phyloP scores from a whole-genome alignment of 441 rosid genomes.

The Gossypium schwendimanii region DNA sequence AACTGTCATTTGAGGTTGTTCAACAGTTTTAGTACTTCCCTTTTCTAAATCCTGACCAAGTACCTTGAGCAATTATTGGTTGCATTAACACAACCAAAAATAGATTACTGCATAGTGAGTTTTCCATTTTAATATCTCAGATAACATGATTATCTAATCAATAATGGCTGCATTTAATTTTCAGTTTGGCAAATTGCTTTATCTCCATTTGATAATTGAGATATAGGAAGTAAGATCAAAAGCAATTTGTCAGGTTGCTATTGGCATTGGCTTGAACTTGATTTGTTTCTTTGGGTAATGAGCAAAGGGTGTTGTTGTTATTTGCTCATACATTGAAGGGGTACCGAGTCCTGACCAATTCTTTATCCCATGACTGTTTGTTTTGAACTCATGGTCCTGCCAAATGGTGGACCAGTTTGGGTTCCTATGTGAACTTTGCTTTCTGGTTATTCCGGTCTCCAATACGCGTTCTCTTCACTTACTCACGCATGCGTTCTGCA shows the following conservation, averaged over 20 bases:
- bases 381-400: constrained; percentile 10
- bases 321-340: background rate
- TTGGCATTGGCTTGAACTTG: background rate
- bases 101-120: background rate
- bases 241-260: constrained; percentile 1
- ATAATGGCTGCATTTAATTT: background rate
- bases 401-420: constrained; percentile 16
- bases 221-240: background rate
- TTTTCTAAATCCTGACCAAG: background rate
- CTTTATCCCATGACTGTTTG: constrained; percentile 4
- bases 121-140: background rate
- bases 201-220: background rate
- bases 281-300: background rate
- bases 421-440: constrained; percentile 25
- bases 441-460: constrained; percentile 5
- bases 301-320: background rate
- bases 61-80: background rate
- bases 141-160: background rate
- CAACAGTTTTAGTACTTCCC: background rate
- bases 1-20: constrained; percentile 9
- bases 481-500: background rate
- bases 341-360: background rate
- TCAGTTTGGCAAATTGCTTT: background rate
- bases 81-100: background rate
- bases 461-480: constrained; percentile 16